Evolutionary conservation across 345 rosid genomes (phyloP).

Genomic region (Salix purpurea): DNA sequence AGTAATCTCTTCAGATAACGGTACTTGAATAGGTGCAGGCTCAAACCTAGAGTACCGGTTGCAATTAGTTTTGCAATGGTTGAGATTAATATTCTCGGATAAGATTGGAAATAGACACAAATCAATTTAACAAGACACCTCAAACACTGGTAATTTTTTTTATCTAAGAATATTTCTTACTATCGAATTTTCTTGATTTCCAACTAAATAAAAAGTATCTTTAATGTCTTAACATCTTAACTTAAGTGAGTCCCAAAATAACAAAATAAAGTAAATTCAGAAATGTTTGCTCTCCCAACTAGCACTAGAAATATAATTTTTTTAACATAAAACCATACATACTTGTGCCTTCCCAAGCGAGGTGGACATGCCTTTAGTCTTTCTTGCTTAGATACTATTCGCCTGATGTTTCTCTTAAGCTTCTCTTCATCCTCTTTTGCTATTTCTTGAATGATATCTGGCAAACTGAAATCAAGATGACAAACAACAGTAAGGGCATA

Average conservation of each 20-base stretch:
- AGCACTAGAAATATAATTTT: neutral
- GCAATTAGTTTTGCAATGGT: neutral
- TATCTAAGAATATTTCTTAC: too few species aligned
- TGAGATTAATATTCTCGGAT: neutral
- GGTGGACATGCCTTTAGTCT: conserved; percentile 73
- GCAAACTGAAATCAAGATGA: conserved; percentile 41
- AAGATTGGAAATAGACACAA: neutral
- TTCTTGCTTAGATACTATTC: conserved; percentile 62
- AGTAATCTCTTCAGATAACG: conserved; percentile 83
- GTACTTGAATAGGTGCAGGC: conserved; percentile 84
- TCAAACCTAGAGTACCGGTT: conserved; percentile 45
- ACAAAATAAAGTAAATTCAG: neutral
- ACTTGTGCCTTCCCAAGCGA: conserved; percentile 93
- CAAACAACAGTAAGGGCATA: conserved; percentile 11
- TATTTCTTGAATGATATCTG: conserved; percentile 71
- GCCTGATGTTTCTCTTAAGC: conserved; percentile 50
- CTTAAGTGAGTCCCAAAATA: neutral
- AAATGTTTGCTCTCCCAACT: neutral
- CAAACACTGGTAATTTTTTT: neutral
- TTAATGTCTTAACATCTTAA: neutral
- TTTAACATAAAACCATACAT: conserved; percentile 16
- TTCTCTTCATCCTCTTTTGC: conserved; percentile 75
- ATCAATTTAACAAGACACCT: neutral
- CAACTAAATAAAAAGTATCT: neutral
- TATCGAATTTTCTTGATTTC: neutral